Percentiles rank a stretch among this genome's conserved stretches.
These are phyloP conservation scores for Paramecium primaurelia DNA, from an alignment of 73 alveolate species.

Conservation along the genomic window DNA sequence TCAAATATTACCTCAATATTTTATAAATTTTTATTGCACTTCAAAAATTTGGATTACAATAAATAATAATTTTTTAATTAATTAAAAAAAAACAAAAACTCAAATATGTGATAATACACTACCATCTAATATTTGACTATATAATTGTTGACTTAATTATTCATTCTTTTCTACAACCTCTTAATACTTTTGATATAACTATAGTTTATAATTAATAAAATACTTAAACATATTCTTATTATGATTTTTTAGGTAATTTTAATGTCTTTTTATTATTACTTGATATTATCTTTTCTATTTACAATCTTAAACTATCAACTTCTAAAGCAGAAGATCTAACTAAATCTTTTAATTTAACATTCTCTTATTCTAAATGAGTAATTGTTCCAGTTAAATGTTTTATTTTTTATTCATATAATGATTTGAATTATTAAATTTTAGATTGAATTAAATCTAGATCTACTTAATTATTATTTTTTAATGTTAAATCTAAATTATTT, in stretches of 20 bases:
- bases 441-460: conserved; percentile 3
- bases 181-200: conserved; percentile 1
- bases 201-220: background rate
- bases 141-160: background rate
- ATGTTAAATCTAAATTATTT: background rate
- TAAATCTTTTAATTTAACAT: background rate
- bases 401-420: conserved; percentile 9
- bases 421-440: conserved; percentile 13
- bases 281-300: background rate
- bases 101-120: conserved; percentile 34
- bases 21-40: background rate
- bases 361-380: background rate
- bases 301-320: conserved; percentile 18
- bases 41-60: background rate
- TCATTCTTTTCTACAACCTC: conserved; percentile 39
- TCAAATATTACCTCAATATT: background rate
- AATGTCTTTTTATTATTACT: background rate
- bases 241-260: background rate
- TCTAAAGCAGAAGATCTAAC: conserved; percentile 15
- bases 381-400: background rate
- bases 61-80: background rate
- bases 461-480: background rate
- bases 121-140: conserved; percentile 28
- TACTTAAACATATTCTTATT: background rate
- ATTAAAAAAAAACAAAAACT: background rate